Conservation (phyloP, 139 green algal genomes). For the Tetraselmis striata region DNA sequence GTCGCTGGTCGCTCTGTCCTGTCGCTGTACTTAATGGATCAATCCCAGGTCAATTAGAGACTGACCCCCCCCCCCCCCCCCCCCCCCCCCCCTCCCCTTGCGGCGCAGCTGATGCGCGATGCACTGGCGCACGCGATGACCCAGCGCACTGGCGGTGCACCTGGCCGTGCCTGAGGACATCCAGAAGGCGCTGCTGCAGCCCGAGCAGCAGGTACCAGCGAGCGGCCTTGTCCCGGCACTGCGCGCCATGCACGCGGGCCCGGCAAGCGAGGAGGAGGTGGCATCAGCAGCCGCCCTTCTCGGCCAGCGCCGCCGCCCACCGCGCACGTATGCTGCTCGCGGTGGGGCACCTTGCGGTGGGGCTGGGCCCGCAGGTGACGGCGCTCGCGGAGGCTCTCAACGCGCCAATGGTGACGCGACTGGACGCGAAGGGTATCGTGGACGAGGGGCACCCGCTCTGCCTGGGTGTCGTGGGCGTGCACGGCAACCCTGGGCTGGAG, state of each 20-base stretch:
- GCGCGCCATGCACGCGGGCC: neutral
- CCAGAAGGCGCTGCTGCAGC: neutral
- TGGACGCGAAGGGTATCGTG: constrained; percentile 3
- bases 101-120: constrained; percentile 1
- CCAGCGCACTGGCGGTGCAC: constrained; percentile 1
- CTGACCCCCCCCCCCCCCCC: no score
- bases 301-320: neutral
- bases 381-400: constrained; percentile 1
- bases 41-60: no score
- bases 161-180: constrained; percentile 5
- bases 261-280: neutral
- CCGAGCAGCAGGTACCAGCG: neutral
- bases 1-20: no score
- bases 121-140: neutral
- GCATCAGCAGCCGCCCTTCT: neutral
- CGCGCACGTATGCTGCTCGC: neutral
- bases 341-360: neutral
- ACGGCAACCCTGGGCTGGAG: constrained; percentile 4
- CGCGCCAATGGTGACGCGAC: constrained; percentile 1
- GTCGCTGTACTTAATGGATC: no score
- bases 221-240: neutral
- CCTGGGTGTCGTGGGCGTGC: constrained; percentile 1
- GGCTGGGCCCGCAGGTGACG: neutral
- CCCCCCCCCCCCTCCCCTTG: no score
- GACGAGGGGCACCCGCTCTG: constrained; percentile 1